Conservation (phyloP, 495 filamentous ascomycete species). For the Stereocaulon alpinum region DNA sequence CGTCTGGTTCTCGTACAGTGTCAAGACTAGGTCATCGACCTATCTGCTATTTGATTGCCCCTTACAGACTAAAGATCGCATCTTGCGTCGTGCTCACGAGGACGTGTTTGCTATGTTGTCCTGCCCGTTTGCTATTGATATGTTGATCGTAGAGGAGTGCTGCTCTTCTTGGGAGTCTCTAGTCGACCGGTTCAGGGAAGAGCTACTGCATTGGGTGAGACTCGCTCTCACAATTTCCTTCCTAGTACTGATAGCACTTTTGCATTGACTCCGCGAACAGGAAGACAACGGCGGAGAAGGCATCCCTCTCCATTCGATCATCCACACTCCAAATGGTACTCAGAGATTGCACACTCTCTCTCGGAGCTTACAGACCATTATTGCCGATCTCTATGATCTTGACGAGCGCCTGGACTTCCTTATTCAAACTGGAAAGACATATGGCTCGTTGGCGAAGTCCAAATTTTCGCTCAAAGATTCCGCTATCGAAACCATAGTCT, state of each 20-base stretch:
- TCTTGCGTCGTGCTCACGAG: not conserved
- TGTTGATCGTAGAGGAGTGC: not conserved
- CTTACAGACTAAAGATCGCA: not conserved
- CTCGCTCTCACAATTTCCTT: not conserved
- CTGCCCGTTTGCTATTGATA: not conserved
- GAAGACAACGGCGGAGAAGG: conserved; percentile 1
- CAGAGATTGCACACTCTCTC: not conserved
- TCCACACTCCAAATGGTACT: not conserved
- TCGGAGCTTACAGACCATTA: not conserved
- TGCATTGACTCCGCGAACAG: not conserved
- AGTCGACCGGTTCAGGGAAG: not conserved
- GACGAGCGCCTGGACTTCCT: not conserved
- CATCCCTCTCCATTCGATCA: not conserved
- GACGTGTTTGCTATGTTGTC: not conserved
- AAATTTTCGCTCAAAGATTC: not conserved
- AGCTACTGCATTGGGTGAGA: not conserved
- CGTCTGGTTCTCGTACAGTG: not conserved
- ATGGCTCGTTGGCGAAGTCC: not conserved
- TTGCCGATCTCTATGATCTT: not conserved
- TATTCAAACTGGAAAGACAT: not conserved
- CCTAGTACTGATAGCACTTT: not conserved
- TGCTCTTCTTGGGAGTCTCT: not conserved
- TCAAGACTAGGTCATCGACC: not conserved
- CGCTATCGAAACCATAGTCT: not conserved
- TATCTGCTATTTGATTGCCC: not conserved